Percentiles rank a stretch among this genome's conserved stretches.
phyloP scores from a whole-genome alignment of 441 rosid species.

The Gossypium gossypioides region DNA sequence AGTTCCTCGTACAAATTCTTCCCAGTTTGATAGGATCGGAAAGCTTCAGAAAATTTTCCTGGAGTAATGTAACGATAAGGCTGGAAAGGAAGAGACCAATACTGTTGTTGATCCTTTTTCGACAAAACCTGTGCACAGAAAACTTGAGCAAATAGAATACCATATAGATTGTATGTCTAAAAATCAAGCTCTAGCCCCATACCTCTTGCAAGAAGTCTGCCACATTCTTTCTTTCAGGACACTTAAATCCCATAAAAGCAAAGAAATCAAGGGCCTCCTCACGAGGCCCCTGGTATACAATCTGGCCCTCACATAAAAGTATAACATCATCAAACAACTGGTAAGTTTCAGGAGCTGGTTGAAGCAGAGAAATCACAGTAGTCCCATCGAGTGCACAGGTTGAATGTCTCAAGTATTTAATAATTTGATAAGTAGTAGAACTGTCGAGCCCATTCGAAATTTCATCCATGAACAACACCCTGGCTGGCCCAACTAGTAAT shows the following conservation, averaged over 20 bases:
- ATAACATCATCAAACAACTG: slow-evolving; percentile 84
- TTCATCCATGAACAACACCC: slow-evolving; percentile 95
- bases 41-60: slow-evolving; percentile 76
- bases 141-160: background rate
- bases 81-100: slow-evolving; percentile 66
- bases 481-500: slow-evolving; percentile 85
- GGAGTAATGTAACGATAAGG: slow-evolving; percentile 77
- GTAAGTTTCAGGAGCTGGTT: slow-evolving; percentile 89
- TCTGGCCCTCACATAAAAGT: slow-evolving; percentile 86
- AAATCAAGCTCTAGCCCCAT: slow-evolving; percentile 19
- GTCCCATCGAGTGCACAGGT: slow-evolving; percentile 76
- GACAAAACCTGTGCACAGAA: slow-evolving; percentile 54
- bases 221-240: slow-evolving; percentile 88
- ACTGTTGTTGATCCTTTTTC: slow-evolving; percentile 88
- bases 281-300: slow-evolving; percentile 84
- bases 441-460: slow-evolving; percentile 95
- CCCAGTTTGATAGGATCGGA: slow-evolving; percentile 47
- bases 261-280: slow-evolving; percentile 64
- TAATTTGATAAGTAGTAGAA: slow-evolving; percentile 80
- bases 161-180: slow-evolving; percentile 1
- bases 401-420: slow-evolving; percentile 80
- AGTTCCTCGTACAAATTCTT: slow-evolving; percentile 53
- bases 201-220: slow-evolving; percentile 98
- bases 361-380: slow-evolving; percentile 75
- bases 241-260: slow-evolving; percentile 62